Evolutionary conservation across 192 early-diverging fungal genomes (phyloP).

Genomic region (Podila clonocystis): DNA sequence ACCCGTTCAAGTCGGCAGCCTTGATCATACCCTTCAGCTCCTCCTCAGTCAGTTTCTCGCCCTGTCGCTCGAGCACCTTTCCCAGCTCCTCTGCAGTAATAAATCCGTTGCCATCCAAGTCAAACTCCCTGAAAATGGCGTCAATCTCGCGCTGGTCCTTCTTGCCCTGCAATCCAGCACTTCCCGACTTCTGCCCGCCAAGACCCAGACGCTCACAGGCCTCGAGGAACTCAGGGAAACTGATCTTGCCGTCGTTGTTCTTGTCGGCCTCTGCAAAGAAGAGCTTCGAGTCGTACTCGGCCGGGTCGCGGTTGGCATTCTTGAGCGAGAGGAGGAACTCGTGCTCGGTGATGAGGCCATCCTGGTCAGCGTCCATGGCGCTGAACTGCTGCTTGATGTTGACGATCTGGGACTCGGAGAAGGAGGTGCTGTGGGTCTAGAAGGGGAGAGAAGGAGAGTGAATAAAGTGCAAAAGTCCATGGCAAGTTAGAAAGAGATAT

Average conservation of each 20-base stretch:
- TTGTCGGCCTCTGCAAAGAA: slow-evolving; percentile 76
- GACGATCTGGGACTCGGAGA: slow-evolving; percentile 32
- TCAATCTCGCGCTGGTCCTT: slow-evolving; percentile 24
- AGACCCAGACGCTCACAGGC: slow-evolving; percentile 50
- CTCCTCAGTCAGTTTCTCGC: slow-evolving; percentile 72
- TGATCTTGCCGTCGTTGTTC: slow-evolving; percentile 76
- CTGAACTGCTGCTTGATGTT: slow-evolving; percentile 45
- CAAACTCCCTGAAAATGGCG: slow-evolving; percentile 58
- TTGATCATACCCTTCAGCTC: slow-evolving; percentile 86
- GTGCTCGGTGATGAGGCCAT: slow-evolving; percentile 41
- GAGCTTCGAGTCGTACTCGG: slow-evolving; percentile 72
- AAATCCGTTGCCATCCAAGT: slow-evolving; percentile 60
- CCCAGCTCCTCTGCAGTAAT: slow-evolving; percentile 60
- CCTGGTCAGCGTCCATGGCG: slow-evolving; percentile 52
- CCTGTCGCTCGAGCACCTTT: slow-evolving; percentile 58
- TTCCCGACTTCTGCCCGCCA: neutral
- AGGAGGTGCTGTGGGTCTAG: slow-evolving; percentile 8
- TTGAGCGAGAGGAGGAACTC: slow-evolving; percentile 45
- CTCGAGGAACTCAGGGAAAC: slow-evolving; percentile 67
- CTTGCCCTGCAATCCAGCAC: slow-evolving; percentile 7
- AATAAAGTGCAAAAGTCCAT: neutral
- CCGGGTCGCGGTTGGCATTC: slow-evolving; percentile 65
- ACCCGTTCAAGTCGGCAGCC: slow-evolving; percentile 72
- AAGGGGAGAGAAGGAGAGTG: neutral
- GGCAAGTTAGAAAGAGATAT: neutral